These are phyloP conservation scores for Tolypocladium nubicola DNA, from an alignment of 2,329 filamentous ascomycete species.

Conservation along the genomic window DNA sequence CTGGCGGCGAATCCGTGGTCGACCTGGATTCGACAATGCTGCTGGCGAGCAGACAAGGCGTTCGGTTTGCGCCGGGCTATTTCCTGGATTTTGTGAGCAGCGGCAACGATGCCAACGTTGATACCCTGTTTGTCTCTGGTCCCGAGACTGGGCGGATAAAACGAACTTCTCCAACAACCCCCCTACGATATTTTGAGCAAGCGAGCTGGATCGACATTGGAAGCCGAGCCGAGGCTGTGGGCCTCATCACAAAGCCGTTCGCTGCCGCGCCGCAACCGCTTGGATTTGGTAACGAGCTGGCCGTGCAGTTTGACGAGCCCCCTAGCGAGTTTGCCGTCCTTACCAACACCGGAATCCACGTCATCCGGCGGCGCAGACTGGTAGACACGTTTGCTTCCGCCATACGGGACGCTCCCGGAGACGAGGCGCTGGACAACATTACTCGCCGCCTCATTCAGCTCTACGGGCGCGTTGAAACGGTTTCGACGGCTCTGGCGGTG, in stretches of 20 bases:
- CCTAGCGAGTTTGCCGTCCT: constrained; percentile 80
- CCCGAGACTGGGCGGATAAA: constrained; percentile 84
- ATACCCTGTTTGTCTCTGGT: constrained; percentile 71
- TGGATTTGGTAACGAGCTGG: constrained; percentile 90
- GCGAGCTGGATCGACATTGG: constrained; percentile 70
- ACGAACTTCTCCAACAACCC: constrained; percentile 39
- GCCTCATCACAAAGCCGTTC: constrained; percentile 64
- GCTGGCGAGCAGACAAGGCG: constrained; percentile 38
- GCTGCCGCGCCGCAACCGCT: constrained; percentile 54
- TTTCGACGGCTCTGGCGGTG: constrained; percentile 84
- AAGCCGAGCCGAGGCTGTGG: constrained; percentile 66
- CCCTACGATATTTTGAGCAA: constrained; percentile 62
- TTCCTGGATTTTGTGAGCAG: constrained; percentile 76
- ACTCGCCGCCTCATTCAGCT: constrained; percentile 73
- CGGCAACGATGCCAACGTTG: constrained; percentile 47
- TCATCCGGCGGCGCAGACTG: constrained; percentile 71
- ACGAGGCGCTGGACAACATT: constrained; percentile 72
- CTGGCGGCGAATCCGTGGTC: constrained; percentile 27
- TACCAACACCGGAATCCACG: constrained; percentile 82
- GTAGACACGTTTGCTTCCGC: constrained; percentile 87
- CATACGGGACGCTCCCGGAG: constrained; percentile 61
- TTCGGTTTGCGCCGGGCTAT: constrained; percentile 73
- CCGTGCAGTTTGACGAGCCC: constrained; percentile 84
- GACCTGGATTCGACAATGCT: constrained; percentile 40
- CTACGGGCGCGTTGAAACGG: constrained; percentile 82